These are phyloP conservation scores for Grammothele lineata DNA, from an alignment of 768 basidiomycete genomes.

Conservation along the genomic window DNA sequence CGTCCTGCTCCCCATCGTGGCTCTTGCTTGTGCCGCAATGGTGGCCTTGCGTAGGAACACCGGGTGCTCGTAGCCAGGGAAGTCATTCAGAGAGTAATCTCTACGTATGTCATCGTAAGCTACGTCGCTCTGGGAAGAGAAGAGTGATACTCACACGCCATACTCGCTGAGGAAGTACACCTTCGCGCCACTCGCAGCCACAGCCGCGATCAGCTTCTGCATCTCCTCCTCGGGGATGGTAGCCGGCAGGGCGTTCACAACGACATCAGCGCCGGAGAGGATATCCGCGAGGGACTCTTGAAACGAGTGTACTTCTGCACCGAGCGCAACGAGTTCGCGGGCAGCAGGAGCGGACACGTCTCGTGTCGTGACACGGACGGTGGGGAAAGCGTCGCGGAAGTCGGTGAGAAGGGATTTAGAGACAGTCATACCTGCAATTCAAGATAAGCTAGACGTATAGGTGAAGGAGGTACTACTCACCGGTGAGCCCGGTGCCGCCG, in stretches of 20 bases:
- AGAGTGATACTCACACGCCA: conserved; percentile 13
- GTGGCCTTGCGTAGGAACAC: no score
- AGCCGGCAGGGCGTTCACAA: conserved; percentile 15
- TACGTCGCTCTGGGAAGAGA: neutral
- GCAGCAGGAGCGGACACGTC: conserved; percentile 10
- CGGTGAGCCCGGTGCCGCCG: neutral
- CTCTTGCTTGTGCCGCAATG: no score
- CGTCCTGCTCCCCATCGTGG: no score
- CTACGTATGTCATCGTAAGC: conserved; percentile 3
- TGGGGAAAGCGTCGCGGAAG: conserved; percentile 11
- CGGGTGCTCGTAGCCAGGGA: conserved; percentile 14
- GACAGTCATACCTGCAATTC: conserved; percentile 6
- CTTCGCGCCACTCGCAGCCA: conserved; percentile 5
- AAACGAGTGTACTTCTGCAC: conserved; percentile 15
- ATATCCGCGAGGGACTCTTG: conserved; percentile 5
- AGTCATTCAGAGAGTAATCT: conserved; percentile 17
- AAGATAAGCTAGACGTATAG: neutral
- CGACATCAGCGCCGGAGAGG: conserved; percentile 17
- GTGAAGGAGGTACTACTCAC: neutral
- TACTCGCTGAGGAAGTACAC: conserved; percentile 21
- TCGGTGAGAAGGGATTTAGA: conserved; percentile 10
- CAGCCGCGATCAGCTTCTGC: conserved; percentile 8
- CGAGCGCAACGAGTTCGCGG: conserved; percentile 9
- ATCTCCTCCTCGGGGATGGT: neutral
- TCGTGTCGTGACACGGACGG: conserved; percentile 15